Percentiles rank a stretch among this genome's conserved stretches.
Conservation (phyloP, 495 filamentous ascomycete genomes). For the Podospora didyma region DNA sequence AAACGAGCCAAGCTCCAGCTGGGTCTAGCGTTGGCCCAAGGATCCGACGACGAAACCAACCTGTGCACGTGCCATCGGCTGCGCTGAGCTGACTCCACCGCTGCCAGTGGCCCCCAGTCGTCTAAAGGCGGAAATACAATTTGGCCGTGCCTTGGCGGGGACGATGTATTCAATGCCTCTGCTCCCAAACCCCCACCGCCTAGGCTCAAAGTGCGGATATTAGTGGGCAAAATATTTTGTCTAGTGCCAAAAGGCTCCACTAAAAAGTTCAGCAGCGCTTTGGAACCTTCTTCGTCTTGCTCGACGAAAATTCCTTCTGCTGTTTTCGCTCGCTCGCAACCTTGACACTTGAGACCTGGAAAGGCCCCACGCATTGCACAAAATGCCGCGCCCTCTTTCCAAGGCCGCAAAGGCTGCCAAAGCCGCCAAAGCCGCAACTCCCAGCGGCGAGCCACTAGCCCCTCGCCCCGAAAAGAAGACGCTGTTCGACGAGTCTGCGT, state of each 20-base stretch:
- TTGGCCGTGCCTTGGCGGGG: too few relatives aligned
- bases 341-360: neutral
- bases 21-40: slow-evolving; percentile 6
- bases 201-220: neutral
- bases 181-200: too few relatives aligned
- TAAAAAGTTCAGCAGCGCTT: slow-evolving; percentile 20
- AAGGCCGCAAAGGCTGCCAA: slow-evolving; percentile 9
- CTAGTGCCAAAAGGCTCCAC: slow-evolving; percentile 20
- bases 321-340: neutral
- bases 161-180: neutral
- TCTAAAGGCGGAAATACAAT: neutral
- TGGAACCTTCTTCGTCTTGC: neutral
- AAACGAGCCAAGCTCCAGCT: neutral
- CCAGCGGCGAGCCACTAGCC: neutral
- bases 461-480: slow-evolving; percentile 18
- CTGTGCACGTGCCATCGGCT: slow-evolving; percentile 12
- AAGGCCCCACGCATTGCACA: neutral
- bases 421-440: neutral
- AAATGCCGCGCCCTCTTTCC: slow-evolving; percentile 11
- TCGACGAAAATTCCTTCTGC: slow-evolving; percentile 5
- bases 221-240: too few relatives aligned
- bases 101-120: too few relatives aligned
- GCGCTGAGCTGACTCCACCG: too few relatives aligned
- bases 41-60: neutral
- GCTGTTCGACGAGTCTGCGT: slow-evolving; percentile 32